Evolutionary conservation across 2,329 filamentous ascomycete genomes (phyloP).

Genomic region (Fusarium sp.): DNA sequence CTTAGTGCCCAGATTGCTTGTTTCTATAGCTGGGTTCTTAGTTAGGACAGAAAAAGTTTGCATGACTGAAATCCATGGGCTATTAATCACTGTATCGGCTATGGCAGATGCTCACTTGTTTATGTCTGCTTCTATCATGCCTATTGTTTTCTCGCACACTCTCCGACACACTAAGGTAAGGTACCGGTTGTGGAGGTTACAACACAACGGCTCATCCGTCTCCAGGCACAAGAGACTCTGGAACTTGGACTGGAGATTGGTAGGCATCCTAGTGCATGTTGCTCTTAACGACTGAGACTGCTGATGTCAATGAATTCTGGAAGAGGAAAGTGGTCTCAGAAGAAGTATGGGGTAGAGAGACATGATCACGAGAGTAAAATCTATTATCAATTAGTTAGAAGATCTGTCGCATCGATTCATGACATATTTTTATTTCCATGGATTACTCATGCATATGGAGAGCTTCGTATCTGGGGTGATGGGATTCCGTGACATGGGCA

Average conservation of each 20-base stretch:
- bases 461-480: neutral
- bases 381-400: conserved; percentile 28
- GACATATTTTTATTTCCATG: neutral
- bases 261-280: conserved; percentile 1
- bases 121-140: conserved; percentile 10
- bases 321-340: conserved; percentile 21
- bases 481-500: neutral
- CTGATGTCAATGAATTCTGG: neutral
- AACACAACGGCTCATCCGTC: conserved; percentile 4
- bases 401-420: neutral
- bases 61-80: neutral
- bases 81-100: accelerated
- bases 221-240: conserved; percentile 2
- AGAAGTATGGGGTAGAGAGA: neutral
- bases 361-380: conserved; percentile 8
- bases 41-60: conserved; percentile 5
- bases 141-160: neutral
- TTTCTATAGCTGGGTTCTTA: neutral
- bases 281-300: conserved; percentile 15
- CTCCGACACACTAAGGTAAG: conserved; percentile 18
- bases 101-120: neutral
- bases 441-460: neutral
- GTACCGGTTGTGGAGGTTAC: conserved; percentile 16
- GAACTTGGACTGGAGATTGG: conserved; percentile 7
- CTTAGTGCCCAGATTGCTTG: conserved; percentile 11